These are phyloP conservation scores for Chalaropsis thielavioides DNA, from an alignment of 2,329 filamentous ascomycete genomes.

Conservation along the genomic window DNA sequence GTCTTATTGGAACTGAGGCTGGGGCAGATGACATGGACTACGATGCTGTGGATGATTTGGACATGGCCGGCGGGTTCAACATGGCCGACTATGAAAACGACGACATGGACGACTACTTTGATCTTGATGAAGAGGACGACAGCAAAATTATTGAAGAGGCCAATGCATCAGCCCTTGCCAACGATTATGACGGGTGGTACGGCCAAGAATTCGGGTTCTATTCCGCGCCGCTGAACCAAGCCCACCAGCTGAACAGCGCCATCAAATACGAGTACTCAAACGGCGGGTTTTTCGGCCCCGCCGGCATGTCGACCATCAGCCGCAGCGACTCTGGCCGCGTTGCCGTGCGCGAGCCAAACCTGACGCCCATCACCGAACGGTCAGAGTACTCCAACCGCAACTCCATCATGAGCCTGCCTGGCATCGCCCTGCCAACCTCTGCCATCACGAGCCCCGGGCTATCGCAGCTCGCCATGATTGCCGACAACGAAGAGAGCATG, in stretches of 20 bases:
- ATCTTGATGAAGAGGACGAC: constrained; percentile 59
- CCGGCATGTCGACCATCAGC: constrained; percentile 39
- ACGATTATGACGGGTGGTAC: constrained; percentile 87
- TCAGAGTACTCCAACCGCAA: constrained; percentile 95
- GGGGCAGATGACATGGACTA: constrained; percentile 13
- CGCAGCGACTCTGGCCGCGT: constrained; percentile 60
- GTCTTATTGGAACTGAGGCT: constrained; percentile 4
- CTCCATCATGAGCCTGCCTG: constrained; percentile 61
- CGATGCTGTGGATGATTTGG: constrained; percentile 29
- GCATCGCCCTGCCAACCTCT: constrained; percentile 31
- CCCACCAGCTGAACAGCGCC: constrained; percentile 31
- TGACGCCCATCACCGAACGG: constrained; percentile 91
- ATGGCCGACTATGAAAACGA: constrained; percentile 40
- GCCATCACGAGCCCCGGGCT: constrained; percentile 54
- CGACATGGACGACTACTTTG: constrained; percentile 40
- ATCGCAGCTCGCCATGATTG: constrained; percentile 58
- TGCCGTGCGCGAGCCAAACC: constrained; percentile 69
- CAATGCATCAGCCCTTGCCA: constrained; percentile 83
- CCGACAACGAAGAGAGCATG: constrained; percentile 41
- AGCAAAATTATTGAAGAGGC: constrained; percentile 89
- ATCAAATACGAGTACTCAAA: constrained; percentile 49
- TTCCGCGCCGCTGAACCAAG: constrained; percentile 39
- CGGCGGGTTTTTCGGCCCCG: constrained; percentile 79
- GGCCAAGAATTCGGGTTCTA: constrained; percentile 96
- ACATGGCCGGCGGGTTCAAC: constrained; percentile 24